phyloP scores from a whole-genome alignment of 352 stramenopile genomes.

The Globisporangium emineosum region DNA sequence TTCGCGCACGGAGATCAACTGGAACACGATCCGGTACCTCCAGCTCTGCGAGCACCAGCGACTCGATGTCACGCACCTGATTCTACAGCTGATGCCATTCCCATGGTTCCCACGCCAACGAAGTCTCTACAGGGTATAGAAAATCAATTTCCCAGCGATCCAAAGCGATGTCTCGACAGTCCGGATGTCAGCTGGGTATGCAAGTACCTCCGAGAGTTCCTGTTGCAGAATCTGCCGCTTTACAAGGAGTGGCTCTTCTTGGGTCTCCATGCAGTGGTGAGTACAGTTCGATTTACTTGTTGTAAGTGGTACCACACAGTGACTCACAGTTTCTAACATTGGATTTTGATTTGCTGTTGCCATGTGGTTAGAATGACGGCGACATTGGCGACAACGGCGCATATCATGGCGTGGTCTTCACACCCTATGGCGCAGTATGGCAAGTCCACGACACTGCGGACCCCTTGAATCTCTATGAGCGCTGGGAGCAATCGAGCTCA shows the following conservation, averaged over 20 bases:
- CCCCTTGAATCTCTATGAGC: conserved; percentile 14
- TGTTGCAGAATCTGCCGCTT: conserved; percentile 32
- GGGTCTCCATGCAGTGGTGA: conserved; percentile 56
- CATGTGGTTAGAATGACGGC: conserved; percentile 32
- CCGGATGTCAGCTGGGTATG: conserved; percentile 36
- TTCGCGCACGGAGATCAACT: conserved; percentile 82
- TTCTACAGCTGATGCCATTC: conserved; percentile 81
- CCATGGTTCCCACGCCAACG: conserved; percentile 69
- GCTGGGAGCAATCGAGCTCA: conserved; percentile 16
- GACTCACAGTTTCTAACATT: background rate
- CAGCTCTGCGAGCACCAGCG: conserved; percentile 54
- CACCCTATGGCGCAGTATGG: conserved; percentile 45
- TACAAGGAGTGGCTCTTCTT: conserved; percentile 35
- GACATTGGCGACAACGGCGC: conserved; percentile 33
- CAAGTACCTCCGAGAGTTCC: conserved; percentile 37
- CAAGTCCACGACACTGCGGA: conserved; percentile 24
- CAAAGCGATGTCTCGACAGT: conserved; percentile 31
- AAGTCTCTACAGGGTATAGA: conserved; percentile 21
- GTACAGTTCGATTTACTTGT: background rate
- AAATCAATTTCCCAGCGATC: conserved; percentile 36
- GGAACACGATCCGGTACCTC: conserved; percentile 77
- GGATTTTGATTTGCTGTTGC: background rate
- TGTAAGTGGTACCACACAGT: background rate
- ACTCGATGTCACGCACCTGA: conserved; percentile 63
- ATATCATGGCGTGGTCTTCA: conserved; percentile 38